phyloP scores from a whole-genome alignment of 2,329 filamentous ascomycete genomes.

The Aspergillus pseudoviridinutans region DNA sequence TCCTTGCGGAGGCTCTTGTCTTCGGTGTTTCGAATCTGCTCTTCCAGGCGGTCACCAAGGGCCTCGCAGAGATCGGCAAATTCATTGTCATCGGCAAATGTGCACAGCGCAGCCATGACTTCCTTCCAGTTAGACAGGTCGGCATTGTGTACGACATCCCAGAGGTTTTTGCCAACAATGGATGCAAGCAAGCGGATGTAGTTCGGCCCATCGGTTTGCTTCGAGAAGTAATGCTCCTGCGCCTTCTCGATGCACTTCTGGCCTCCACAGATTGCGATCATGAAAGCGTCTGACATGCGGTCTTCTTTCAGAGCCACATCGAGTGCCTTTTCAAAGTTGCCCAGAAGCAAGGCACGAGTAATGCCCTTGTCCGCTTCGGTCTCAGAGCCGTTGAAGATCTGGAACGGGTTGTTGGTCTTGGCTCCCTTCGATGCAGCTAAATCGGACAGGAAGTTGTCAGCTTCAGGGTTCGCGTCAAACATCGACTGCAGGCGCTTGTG shows the following conservation, averaged over 20 bases:
- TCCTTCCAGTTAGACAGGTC: conserved; percentile 94
- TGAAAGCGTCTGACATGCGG: conserved; percentile 90
- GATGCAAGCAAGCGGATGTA: conserved; percentile 88
- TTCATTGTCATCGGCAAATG: conserved; percentile 84
- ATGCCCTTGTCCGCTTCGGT: conserved; percentile 79
- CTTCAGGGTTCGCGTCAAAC: conserved; percentile 69
- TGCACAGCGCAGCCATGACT: conserved; percentile 92
- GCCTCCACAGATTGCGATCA: conserved; percentile 95
- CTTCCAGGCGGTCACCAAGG: conserved; percentile 83
- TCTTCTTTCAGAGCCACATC: conserved; percentile 85
- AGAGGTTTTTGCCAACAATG: conserved; percentile 92
- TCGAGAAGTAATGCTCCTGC: conserved; percentile 83
- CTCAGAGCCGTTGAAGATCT: conserved; percentile 80
- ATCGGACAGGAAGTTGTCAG: conserved; percentile 81
- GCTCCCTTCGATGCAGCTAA: conserved; percentile 84
- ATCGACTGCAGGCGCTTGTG: conserved; percentile 69
- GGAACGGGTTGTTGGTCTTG: conserved; percentile 92
- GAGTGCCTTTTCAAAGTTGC: conserved; percentile 84
- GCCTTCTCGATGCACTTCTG: conserved; percentile 92
- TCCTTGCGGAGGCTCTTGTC: conserved; percentile 66
- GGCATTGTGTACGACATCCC: conserved; percentile 97
- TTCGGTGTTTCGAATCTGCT: conserved; percentile 55
- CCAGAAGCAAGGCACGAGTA: conserved; percentile 82
- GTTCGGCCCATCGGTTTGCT: conserved; percentile 77
- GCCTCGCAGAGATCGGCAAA: conserved; percentile 95